Evolutionary conservation across 73 alveolate species (phyloP), one percentile per base, ranked within the genome.

Genomic region (Paramecium octaurelia): DNA sequence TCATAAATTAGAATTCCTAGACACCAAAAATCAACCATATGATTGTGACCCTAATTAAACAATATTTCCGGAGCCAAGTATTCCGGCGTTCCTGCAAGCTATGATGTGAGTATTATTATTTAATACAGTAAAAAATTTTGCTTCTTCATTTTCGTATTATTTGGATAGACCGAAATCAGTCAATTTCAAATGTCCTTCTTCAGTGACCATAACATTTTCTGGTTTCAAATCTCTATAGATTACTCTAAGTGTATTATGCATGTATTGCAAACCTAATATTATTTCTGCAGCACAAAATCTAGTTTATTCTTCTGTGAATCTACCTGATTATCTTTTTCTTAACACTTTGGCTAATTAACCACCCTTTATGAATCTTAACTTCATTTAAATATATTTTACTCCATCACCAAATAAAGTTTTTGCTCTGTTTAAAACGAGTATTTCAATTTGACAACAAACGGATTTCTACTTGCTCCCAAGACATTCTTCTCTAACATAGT

Each of bases 401-500:
- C 99, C 96, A 98, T 94, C 58, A 97, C 94, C 86, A 98, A 93
- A 93, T 96, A 98, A 27, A 97, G 96, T 50, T 98, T 95, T 71
- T 96, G 92, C 21, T 97, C 96, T n/a, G 97, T 97, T 92, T 98
- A 98, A 89, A 98, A 98, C 6, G 99, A 96, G 83, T 96, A 97
- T 70, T 97, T 96, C 46, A 97, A 83, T 93, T 96, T 97, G 9
- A 98, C 95, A 76, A 98, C 96, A 90, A 97, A 98, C 23, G 99
- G 99, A 64, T 96, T 96, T 58, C 76, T 58, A 43, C 96, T 95
- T 54, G 95, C 95, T 16, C 95, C 97, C 73, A 98, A 95, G 16
- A 98, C 97, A 58, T 98, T 95, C 83, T 98, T 97, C 94, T 98
- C 99, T 29, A 96, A 89, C 80, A 96, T 94, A 8, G 97, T 95